These are phyloP conservation scores for Wickerhamomyces chaumierensis DNA, from an alignment of 805 yeast species.

Conservation along the genomic window DNA sequence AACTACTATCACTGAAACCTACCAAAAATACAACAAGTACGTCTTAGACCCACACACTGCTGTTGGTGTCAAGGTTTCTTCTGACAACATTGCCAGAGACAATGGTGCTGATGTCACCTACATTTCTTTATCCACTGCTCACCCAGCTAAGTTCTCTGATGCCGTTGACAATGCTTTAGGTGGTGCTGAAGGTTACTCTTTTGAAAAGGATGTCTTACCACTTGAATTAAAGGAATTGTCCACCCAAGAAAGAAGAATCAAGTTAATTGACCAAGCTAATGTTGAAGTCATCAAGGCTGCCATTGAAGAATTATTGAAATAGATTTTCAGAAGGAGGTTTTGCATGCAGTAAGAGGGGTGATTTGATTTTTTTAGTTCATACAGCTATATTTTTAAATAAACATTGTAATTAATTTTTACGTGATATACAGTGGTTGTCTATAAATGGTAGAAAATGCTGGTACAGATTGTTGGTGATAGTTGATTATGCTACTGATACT, in stretches of 20 bases:
- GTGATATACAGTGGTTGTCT: too few relatives aligned
- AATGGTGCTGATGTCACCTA: conserved; percentile 31
- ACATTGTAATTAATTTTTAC: too few relatives aligned
- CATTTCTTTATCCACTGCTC: conserved; percentile 90
- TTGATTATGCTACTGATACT: too few relatives aligned
- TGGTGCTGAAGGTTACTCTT: conserved; percentile 61
- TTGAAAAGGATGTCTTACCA: conserved; percentile 83
- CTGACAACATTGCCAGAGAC: conserved; percentile 41
- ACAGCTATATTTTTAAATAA: neutral
- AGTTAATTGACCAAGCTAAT: conserved; percentile 59
- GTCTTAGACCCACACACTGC: conserved; percentile 95
- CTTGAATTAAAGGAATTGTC: conserved; percentile 70
- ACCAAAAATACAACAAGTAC: conserved; percentile 52
- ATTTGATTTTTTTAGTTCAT: neutral
- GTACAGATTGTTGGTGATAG: too few relatives aligned
- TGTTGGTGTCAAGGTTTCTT: conserved; percentile 79
- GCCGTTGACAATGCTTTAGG: conserved; percentile 80
- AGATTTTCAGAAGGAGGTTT: conserved; percentile 5
- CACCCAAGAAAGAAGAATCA: conserved; percentile 62
- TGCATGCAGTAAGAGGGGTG: too few relatives aligned
- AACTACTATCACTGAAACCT: conserved; percentile 64
- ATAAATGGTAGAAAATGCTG: too few relatives aligned
- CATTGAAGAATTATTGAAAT: conserved; percentile 54
- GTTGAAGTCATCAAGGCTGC: conserved; percentile 72
- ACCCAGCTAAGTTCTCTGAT: conserved; percentile 96